These are phyloP conservation scores for Psilocybe cyanescens DNA, from an alignment of 768 basidiomycete species.

Conservation along the genomic window DNA sequence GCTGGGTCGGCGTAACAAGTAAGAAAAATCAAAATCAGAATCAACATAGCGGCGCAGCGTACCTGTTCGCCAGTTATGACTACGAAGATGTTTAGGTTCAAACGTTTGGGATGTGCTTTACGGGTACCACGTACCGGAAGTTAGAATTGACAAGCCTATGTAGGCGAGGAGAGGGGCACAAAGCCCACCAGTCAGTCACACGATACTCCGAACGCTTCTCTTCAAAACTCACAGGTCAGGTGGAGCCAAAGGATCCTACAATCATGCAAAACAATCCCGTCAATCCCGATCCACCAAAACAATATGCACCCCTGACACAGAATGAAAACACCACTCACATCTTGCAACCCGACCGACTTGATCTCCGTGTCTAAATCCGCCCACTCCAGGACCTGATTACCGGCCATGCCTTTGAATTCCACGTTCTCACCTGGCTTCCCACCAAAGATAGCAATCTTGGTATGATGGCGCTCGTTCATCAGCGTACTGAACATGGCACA, in stretches of 20 bases:
- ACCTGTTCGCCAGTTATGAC: conserved; percentile 56
- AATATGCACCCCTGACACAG: neutral
- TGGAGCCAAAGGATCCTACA: conserved; percentile 44
- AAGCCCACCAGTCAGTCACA: neutral
- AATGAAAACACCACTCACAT: conserved; percentile 30
- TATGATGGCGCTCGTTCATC: conserved; percentile 59
- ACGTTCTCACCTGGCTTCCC: conserved; percentile 54
- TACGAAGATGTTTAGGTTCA: conserved; percentile 11
- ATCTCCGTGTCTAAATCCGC: conserved; percentile 61
- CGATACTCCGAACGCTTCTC: neutral
- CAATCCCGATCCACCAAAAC: neutral
- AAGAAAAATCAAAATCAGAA: neutral
- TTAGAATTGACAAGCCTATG: conserved; percentile 45
- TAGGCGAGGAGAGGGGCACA: neutral
- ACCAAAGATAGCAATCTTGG: conserved; percentile 58
- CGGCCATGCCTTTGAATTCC: conserved; percentile 64
- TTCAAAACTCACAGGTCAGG: conserved; percentile 43
- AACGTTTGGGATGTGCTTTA: neutral
- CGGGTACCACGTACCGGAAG: conserved; percentile 37
- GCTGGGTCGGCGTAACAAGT: conserved; percentile 26
- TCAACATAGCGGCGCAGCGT: conserved; percentile 5
- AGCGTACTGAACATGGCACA: conserved; percentile 67
- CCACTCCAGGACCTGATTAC: conserved; percentile 69
- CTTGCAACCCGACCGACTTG: conserved; percentile 58
- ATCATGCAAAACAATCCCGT: neutral